These are phyloP conservation scores for Mortierella sp. DNA, from an alignment of 371 early-diverging fungal genomes.

Conservation along the genomic window DNA sequence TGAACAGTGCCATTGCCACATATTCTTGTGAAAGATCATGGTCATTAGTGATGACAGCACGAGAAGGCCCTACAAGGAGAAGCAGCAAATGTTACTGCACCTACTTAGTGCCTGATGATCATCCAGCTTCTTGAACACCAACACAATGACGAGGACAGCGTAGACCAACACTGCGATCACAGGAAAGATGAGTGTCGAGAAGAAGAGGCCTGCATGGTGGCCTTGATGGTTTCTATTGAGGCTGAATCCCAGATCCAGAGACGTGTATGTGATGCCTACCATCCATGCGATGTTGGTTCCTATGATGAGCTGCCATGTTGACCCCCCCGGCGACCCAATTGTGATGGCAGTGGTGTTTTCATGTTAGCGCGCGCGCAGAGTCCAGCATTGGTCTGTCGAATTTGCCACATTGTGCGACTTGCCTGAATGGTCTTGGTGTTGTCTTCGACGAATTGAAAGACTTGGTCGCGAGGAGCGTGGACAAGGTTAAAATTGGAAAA, in stretches of 20 bases:
- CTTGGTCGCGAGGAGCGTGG: too few species aligned
- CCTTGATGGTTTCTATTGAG: constrained; percentile 19
- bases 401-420: neutral
- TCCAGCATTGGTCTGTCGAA: too few species aligned
- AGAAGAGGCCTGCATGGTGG: constrained; percentile 22
- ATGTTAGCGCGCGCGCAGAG: too few species aligned
- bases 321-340: neutral
- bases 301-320: constrained; percentile 13
- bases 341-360: too few species aligned
- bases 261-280: constrained; percentile 2
- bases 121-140: constrained; percentile 22
- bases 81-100: too few species aligned
- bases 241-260: constrained; percentile 27
- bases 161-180: constrained; percentile 12
- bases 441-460: constrained; percentile 39
- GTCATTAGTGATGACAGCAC: too few species aligned
- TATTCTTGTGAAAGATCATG: constrained; percentile 24
- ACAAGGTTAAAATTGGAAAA: too few species aligned
- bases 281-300: constrained; percentile 19
- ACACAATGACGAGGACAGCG: constrained; percentile 5
- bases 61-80: too few species aligned
- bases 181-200: constrained; percentile 26
- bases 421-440: constrained; percentile 23
- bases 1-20: constrained; percentile 2
- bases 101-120: constrained; percentile 17